Evolutionary conservation across 1,284 basidiomycete species (phyloP), one percentile per base, ranked within the genome.

Genomic region (Malassezia vespertilionis): DNA sequence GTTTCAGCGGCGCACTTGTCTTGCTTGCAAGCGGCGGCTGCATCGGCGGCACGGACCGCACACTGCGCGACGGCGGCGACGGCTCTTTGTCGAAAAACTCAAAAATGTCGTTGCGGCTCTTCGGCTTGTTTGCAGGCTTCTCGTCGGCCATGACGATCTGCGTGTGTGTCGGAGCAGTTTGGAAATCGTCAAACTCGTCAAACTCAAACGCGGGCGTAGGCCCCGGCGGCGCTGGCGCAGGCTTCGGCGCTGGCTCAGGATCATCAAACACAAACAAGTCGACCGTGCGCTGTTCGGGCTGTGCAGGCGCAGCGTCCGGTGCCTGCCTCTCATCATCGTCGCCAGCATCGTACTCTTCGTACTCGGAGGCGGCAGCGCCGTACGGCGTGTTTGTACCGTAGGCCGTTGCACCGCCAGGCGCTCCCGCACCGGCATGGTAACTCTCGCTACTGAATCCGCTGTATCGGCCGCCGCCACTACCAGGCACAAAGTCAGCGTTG

Each of bases 291-390:
- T 54, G 52, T 21, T 57, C 45, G 11, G 54, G 49, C 14, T 46
- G 40, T 9, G 43, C 52, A 20, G 48, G 46, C 2, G 51, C 36
- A 14, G 49, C 43, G 30, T 17, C 22, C 35, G 52, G 45, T 24
- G 50, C 44, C n/a, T n/a, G n/a, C n/a, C n/a, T n/a, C n/a, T n/a
- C n/a, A n/a, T 96, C 93, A 67, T 89, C 86, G 46, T 93, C 93
- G 1, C 93, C 91, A 4, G 91, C 93, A 60, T 95, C 86, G 71
- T 97, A 97, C 71, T 95, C 91, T 61, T 96, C 90, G 63, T 80
- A 91, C 34, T 59, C 43, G 33, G 39, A 17, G 26, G 63, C 57
- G 15, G 76, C 76, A 45, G 76, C 75, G 33, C 79, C 77, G 35
- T 76, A 75, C 2, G 76, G 57, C 30, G 77, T 77, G n/a, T n/a